Conservation (phyloP, 2,329 filamentous ascomycete species). For the Gaeumannomyces tritici region DNA sequence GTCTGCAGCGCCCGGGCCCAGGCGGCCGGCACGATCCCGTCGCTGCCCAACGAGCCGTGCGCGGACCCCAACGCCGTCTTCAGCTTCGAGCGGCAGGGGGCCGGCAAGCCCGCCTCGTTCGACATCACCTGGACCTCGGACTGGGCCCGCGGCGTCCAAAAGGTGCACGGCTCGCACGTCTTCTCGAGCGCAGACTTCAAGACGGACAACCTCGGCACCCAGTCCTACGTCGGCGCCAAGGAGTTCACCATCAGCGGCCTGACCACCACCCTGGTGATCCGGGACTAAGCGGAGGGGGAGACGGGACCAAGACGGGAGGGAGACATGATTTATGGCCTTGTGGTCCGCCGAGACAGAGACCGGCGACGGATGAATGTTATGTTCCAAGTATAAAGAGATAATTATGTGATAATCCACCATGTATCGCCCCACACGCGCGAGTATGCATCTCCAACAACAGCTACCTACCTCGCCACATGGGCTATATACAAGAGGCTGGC, state of each 20-base stretch:
- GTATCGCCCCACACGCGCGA: no score
- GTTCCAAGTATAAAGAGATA: no score
- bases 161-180: constrained; percentile 1
- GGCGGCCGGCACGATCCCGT: background rate
- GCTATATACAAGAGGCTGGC: no score
- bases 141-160: constrained; percentile 1
- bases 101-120: background rate
- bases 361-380: no score
- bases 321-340: no score
- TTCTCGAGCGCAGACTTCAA: background rate
- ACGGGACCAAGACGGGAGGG: background rate
- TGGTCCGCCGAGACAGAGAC: no score
- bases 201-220: background rate
- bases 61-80: constrained; percentile 2
- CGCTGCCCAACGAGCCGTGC: constrained; percentile 2
- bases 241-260: constrained; percentile 64
- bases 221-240: constrained; percentile 42
- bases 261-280: constrained; percentile 12
- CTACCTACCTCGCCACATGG: no score
- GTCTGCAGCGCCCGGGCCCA: constrained; percentile 1
- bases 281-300: background rate
- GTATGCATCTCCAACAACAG: no score
- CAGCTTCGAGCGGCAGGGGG: background rate
- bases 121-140: constrained; percentile 2
- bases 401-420: no score